phyloP scores from a whole-genome alignment of 2,329 filamentous ascomycete genomes.

The Colletotrichum phormii region DNA sequence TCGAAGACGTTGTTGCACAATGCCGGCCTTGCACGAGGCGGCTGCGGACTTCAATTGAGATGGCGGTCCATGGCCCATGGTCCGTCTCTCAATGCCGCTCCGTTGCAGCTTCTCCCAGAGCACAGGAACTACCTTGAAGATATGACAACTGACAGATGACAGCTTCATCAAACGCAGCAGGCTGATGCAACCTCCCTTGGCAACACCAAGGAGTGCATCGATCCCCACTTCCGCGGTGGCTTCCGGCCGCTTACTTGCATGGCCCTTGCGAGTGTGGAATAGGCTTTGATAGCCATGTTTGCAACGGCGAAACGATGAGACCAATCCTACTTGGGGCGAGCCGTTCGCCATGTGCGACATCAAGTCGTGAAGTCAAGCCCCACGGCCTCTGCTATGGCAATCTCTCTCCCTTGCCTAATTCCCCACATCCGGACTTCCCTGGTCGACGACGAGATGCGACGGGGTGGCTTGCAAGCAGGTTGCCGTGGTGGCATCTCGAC shows the following conservation, averaged over 20 bases:
- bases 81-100: constrained; percentile 21
- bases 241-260: constrained; percentile 34
- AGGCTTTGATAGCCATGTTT: constrained; percentile 21
- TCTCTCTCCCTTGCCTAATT: background rate
- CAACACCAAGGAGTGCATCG: constrained; percentile 15
- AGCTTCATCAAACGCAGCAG: constrained; percentile 30
- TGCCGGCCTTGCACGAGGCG: constrained; percentile 9
- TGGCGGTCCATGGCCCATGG: constrained; percentile 16
- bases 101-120: background rate
- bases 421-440: constrained; percentile 22
- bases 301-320: constrained; percentile 28
- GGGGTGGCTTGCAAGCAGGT: constrained; percentile 18
- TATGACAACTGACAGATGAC: constrained; percentile 37
- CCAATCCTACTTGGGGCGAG: constrained; percentile 16
- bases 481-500: constrained; percentile 23
- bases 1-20: constrained; percentile 22
- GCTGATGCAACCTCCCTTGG: constrained; percentile 26
- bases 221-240: constrained; percentile 21
- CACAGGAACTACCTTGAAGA: constrained; percentile 28
- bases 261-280: constrained; percentile 15
- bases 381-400: background rate
- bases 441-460: constrained; percentile 6
- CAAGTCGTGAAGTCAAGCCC: background rate
- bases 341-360: constrained; percentile 13
- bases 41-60: constrained; percentile 14